Conservation (phyloP, 2,329 filamentous ascomycete genomes). For the Colletotrichum phormii region DNA sequence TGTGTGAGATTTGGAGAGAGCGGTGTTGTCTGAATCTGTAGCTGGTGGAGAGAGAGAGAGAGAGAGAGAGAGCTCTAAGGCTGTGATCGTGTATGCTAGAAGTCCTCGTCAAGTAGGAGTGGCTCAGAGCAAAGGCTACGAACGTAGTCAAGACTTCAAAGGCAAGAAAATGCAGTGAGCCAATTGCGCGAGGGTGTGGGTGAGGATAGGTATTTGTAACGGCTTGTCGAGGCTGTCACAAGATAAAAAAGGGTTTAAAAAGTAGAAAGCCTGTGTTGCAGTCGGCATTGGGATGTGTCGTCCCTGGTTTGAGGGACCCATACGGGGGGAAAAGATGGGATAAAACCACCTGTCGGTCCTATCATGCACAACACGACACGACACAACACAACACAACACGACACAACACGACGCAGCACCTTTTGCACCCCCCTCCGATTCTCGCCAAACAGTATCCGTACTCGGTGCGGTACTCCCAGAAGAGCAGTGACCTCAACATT, state of each 20-base stretch:
- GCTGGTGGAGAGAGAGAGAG: background rate
- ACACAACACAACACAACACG: conserved; percentile 13
- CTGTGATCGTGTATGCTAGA: background rate
- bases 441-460: background rate
- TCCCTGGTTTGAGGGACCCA: conserved; percentile 31
- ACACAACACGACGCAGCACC: conserved; percentile 9
- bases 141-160: background rate
- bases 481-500: conserved; percentile 13
- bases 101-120: background rate
- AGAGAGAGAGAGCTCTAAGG: background rate
- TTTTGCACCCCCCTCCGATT: background rate
- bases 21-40: background rate
- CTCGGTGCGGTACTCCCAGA: conserved; percentile 2
- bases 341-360: conserved; percentile 20
- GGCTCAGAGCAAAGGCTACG: background rate
- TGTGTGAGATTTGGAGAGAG: background rate
- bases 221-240: conserved; percentile 28
- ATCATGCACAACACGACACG: conserved; percentile 28
- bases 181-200: conserved; percentile 14
- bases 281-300: conserved; percentile 31
- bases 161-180: too few species aligned
- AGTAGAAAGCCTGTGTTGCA: conserved; percentile 15
- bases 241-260: conserved; percentile 23
- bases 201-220: conserved; percentile 34
- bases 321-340: conserved; percentile 18